Conservation (phyloP, 2,329 filamentous ascomycete genomes). For the Taxawa tesnikishii region DNA sequence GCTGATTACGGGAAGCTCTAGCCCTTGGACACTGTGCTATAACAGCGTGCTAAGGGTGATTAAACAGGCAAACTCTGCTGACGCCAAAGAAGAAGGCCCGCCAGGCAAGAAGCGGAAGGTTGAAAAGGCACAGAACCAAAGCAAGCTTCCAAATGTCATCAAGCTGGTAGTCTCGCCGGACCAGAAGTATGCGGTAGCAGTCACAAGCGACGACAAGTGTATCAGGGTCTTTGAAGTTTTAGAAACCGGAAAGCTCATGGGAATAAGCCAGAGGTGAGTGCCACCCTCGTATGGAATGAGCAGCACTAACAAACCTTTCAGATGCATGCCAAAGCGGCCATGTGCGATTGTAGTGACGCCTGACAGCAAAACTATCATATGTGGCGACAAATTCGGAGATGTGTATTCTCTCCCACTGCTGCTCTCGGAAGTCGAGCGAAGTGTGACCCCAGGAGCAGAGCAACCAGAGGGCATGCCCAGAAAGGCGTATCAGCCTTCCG, state of each 20-base stretch:
- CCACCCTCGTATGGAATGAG: background rate
- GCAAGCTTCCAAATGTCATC: conserved; percentile 45
- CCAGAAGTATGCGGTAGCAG: conserved; percentile 57
- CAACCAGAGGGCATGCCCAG: conserved; percentile 10
- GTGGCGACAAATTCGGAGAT: conserved; percentile 92
- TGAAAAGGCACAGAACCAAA: conserved; percentile 9
- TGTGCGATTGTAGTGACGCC: conserved; percentile 60
- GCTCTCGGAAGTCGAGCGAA: conserved; percentile 18
- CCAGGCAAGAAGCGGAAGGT: conserved; percentile 30
- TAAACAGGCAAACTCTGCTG: background rate
- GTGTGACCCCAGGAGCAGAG: conserved; percentile 10
- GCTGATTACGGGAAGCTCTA: too few relatives aligned
- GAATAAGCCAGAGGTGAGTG: conserved; percentile 59
- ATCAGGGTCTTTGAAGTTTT: conserved; percentile 70
- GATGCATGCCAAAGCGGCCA: conserved; percentile 80
- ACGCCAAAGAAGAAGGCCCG: conserved; percentile 14
- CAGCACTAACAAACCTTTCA: conserved; percentile 21
- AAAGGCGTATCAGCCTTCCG: conserved; percentile 37
- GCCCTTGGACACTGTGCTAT: too few relatives aligned
- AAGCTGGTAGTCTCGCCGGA: conserved; percentile 53
- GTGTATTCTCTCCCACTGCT: conserved; percentile 79
- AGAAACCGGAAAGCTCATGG: conserved; percentile 45
- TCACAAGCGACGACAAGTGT: conserved; percentile 85
- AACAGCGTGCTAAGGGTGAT: too few relatives aligned
- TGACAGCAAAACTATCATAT: conserved; percentile 61